These are phyloP conservation scores for Annona squamosa DNA, from an alignment of 164 flowering plant genomes.

Conservation along the genomic window DNA sequence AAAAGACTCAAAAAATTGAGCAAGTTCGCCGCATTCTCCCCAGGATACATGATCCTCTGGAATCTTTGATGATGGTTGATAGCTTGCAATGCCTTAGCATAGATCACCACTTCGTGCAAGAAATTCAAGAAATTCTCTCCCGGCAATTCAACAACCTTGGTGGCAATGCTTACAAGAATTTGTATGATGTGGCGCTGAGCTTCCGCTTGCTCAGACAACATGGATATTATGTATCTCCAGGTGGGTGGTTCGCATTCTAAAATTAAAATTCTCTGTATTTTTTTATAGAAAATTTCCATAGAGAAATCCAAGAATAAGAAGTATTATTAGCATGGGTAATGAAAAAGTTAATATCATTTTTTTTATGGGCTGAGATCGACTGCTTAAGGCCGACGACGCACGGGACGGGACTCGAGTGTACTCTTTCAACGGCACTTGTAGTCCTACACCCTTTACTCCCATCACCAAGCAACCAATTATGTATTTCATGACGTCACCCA, in stretches of 20 bases:
- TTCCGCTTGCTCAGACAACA: slow-evolving; percentile 27
- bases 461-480: too few relatives aligned
- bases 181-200: slow-evolving; percentile 20
- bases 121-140: slow-evolving; percentile 15
- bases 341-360: not conserved
- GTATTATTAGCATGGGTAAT: too few relatives aligned
- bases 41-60: slow-evolving; percentile 1
- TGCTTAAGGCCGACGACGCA: too few relatives aligned
- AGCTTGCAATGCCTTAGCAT: slow-evolving; percentile 25
- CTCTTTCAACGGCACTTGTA: too few relatives aligned
- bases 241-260: not conserved
- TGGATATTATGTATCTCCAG: slow-evolving; percentile 13
- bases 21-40: not conserved
- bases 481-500: too few relatives aligned
- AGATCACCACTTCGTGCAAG: slow-evolving; percentile 26
- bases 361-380: too few relatives aligned
- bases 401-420: too few relatives aligned
- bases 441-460: too few relatives aligned
- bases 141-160: not conserved
- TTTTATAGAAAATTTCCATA: not conserved
- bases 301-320: not conserved
- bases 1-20: not conserved
- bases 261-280: not conserved
- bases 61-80: slow-evolving; percentile 20
- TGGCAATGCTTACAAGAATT: not conserved